phyloP scores from a whole-genome alignment of 345 rosid genomes.

The Eucalyptus microcorys region DNA sequence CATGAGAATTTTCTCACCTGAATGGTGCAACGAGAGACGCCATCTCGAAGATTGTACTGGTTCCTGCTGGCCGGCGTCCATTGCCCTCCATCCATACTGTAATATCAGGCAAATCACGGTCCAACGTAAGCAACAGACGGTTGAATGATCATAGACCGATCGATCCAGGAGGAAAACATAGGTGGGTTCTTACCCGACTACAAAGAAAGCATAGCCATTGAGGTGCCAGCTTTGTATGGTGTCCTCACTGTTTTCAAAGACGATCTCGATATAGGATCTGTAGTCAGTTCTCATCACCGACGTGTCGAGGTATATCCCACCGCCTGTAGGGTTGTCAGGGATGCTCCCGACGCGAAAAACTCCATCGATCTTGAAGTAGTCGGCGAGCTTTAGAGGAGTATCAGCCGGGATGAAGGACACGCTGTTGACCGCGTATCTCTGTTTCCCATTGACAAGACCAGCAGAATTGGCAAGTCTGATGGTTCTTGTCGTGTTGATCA shows the following conservation, averaged over 20 bases:
- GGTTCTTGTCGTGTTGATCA: conserved; percentile 34
- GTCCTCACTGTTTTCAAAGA: conserved; percentile 23
- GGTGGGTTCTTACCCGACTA: conserved; percentile 26
- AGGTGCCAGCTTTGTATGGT: conserved; percentile 41
- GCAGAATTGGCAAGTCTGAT: conserved; percentile 22
- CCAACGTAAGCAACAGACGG: background rate
- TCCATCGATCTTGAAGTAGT: conserved; percentile 29
- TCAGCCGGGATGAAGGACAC: conserved; percentile 27
- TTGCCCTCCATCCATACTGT: conserved; percentile 9
- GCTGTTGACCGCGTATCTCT: conserved; percentile 35
- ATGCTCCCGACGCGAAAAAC: conserved; percentile 30
- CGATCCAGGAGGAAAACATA: background rate
- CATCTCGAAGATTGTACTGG: conserved; percentile 10
- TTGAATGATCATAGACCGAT: background rate
- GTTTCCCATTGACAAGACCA: conserved; percentile 27
- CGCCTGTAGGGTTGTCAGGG: conserved; percentile 17
- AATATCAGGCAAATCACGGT: background rate
- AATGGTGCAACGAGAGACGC: conserved; percentile 1
- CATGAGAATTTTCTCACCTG: background rate
- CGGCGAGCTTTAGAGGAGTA: conserved; percentile 38
- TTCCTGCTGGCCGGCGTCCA: conserved; percentile 3
- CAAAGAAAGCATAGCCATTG: conserved; percentile 35
- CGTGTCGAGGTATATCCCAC: conserved; percentile 31
- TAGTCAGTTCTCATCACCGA: conserved; percentile 22
- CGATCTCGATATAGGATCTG: conserved; percentile 28